These are phyloP conservation scores for Sugiyamaella marilandica DNA, from an alignment of 805 yeast genomes.

Conservation along the genomic window DNA sequence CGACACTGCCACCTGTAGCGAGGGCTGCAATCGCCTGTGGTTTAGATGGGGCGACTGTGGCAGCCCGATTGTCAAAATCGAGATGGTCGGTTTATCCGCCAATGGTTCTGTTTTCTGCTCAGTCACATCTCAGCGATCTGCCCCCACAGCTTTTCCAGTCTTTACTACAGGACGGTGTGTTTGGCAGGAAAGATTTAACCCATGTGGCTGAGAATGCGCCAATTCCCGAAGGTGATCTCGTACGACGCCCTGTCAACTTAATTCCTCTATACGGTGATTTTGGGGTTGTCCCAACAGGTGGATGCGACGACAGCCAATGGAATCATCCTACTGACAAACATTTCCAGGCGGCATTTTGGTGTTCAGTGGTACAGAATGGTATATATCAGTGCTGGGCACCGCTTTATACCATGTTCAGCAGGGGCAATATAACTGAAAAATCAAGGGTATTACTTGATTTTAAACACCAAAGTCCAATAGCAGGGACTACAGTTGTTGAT, in stretches of 20 bases:
- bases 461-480: conserved; percentile 25
- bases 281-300: conserved; percentile 36
- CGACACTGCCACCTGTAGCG: background rate
- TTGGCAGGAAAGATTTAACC: conserved; percentile 33
- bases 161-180: conserved; percentile 24
- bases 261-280: conserved; percentile 61
- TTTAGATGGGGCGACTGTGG: background rate
- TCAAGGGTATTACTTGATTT: conserved; percentile 46
- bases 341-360: conserved; percentile 63
- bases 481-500: conserved; percentile 51
- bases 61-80: conserved; percentile 35
- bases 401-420: conserved; percentile 74
- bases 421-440: conserved; percentile 84
- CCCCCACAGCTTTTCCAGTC: conserved; percentile 17
- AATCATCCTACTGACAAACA: conserved; percentile 39
- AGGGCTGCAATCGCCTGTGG: background rate
- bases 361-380: conserved; percentile 64
- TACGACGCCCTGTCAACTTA: conserved; percentile 63
- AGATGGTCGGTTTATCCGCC: conserved; percentile 66
- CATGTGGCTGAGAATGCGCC: conserved; percentile 73
- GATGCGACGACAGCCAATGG: background rate
- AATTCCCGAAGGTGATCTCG: conserved; percentile 47
- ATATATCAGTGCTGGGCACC: conserved; percentile 83
- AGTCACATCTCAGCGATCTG: conserved; percentile 26
- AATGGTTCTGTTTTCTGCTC: conserved; percentile 51